Conservation (phyloP, 2,329 filamentous ascomycete species). For the Neoscytalidium dimidiatum region DNA sequence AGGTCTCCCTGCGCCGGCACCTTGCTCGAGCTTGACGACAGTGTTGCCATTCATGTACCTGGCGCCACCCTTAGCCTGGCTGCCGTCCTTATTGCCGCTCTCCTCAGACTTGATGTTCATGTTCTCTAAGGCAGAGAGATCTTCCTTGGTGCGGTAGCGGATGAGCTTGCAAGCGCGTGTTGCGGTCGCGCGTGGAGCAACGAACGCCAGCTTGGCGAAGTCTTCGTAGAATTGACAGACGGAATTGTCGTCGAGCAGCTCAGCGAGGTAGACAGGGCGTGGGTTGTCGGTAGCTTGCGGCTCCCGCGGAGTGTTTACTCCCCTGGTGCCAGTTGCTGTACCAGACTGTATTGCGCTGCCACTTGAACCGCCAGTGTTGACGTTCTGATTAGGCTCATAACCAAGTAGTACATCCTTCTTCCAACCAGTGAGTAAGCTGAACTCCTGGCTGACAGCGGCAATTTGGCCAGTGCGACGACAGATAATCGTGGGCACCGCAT, state of each 20-base stretch:
- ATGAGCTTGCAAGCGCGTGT: slow-evolving; percentile 82
- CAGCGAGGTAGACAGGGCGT: slow-evolving; percentile 86
- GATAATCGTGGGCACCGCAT: slow-evolving; percentile 87
- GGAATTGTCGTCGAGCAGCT: slow-evolving; percentile 89
- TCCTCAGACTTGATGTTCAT: slow-evolving; percentile 21
- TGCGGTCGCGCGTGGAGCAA: slow-evolving; percentile 82
- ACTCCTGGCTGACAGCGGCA: slow-evolving; percentile 94
- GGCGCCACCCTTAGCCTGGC: background rate
- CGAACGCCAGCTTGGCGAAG: slow-evolving; percentile 89
- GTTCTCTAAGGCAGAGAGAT: slow-evolving; percentile 32
- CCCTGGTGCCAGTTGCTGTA: slow-evolving; percentile 42
- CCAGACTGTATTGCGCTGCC: slow-evolving; percentile 40
- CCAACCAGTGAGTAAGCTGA: slow-evolving; percentile 94
- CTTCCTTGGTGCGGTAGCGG: slow-evolving; percentile 69
- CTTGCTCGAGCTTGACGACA: slow-evolving; percentile 24
- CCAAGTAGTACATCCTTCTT: slow-evolving; percentile 85
- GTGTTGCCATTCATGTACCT: slow-evolving; percentile 13
- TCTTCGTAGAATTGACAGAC: slow-evolving; percentile 96
- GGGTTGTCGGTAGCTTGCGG: slow-evolving; percentile 37
- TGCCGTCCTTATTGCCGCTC: slow-evolving; percentile 7
- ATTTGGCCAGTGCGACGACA: slow-evolving; percentile 91
- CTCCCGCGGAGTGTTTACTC: slow-evolving; percentile 49
- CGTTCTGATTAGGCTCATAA: slow-evolving; percentile 82
- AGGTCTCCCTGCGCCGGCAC: slow-evolving; percentile 75
- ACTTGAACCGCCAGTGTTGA: slow-evolving; percentile 66